Evolutionary conservation across 208 protist genomes (phyloP).

Genomic region (Acanthamoeba rhysodes): DNA sequence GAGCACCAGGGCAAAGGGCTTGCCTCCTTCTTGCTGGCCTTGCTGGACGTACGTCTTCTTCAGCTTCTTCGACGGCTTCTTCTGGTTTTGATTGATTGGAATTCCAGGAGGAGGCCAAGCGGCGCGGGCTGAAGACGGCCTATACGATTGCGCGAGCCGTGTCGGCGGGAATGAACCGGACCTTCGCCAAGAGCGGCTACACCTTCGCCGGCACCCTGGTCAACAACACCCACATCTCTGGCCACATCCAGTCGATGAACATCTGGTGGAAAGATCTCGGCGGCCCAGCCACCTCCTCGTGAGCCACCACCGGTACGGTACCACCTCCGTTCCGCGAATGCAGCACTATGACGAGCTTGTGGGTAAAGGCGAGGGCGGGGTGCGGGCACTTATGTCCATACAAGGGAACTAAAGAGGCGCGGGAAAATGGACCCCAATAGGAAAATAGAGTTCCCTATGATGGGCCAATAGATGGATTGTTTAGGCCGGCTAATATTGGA

Average conservation of each 20-base stretch:
- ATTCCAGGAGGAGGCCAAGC: neutral
- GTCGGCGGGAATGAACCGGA: neutral
- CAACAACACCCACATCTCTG: slow-evolving; percentile 9
- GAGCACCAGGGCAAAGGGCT: neutral
- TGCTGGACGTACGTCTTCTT: neutral
- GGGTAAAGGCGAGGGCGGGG: too few species aligned
- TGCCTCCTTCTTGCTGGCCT: neutral
- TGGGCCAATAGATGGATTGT: too few species aligned
- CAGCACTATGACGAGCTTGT: too few species aligned
- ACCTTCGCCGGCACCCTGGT: neutral
- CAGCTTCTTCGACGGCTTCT: neutral
- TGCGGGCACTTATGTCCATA: too few species aligned
- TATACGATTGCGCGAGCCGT: slow-evolving; percentile 13
- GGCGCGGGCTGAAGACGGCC: neutral
- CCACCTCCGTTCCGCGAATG: too few species aligned
- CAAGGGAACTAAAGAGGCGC: too few species aligned
- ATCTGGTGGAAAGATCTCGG: neutral
- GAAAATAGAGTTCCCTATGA: too few species aligned
- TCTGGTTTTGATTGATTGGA: too few species aligned
- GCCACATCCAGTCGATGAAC: slow-evolving; percentile 21
- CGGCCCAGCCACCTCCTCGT: too few species aligned
- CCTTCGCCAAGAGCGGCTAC: slow-evolving; percentile 7
- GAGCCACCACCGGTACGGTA: too few species aligned
- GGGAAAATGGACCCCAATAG: too few species aligned
- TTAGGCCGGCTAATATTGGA: too few species aligned